Evolutionary conservation across 1,139 yeast genomes (phyloP).

Genomic region (Tardiomyces depauwii): DNA sequence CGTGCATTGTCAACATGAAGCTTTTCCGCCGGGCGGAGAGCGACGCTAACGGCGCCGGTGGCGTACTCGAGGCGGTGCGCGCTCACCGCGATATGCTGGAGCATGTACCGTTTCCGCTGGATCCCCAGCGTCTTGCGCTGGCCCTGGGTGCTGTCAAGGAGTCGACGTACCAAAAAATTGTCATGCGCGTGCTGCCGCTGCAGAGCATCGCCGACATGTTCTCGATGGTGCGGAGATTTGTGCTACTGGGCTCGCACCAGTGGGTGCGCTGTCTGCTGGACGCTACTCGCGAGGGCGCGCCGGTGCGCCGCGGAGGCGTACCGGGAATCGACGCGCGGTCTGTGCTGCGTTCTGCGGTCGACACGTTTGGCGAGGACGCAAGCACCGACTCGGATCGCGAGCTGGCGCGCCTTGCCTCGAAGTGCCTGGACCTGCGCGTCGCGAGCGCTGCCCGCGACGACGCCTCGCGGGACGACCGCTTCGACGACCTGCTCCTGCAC

Average conservation of each 20-base stretch:
- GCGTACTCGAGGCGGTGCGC: neutral
- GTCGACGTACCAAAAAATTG: slow-evolving; percentile 12
- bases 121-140: neutral
- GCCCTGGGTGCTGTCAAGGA: slow-evolving; percentile 9
- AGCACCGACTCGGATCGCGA: slow-evolving; percentile 5
- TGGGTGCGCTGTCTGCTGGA: neutral
- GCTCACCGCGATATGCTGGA: neutral
- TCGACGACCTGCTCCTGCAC: slow-evolving; percentile 12
- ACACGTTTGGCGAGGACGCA: slow-evolving; percentile 7
- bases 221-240: slow-evolving; percentile 10
- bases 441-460: slow-evolving; percentile 4
- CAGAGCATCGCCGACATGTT: slow-evolving; percentile 8
- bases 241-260: slow-evolving; percentile 11
- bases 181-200: slow-evolving; percentile 10
- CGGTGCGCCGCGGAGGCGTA: neutral
- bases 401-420: slow-evolving; percentile 3
- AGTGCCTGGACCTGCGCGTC: neutral
- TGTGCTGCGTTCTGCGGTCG: slow-evolving; percentile 4
- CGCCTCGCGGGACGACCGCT: slow-evolving; percentile 8
- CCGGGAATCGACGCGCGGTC: neutral
- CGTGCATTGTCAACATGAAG: neutral
- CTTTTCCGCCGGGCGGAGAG: neutral
- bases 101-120: neutral
- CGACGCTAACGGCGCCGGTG: neutral
- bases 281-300: neutral